Evolutionary conservation across 768 basidiomycete genomes (phyloP), one percentile per base, ranked within the genome.

Genomic region (Termitomyces sp.): DNA sequence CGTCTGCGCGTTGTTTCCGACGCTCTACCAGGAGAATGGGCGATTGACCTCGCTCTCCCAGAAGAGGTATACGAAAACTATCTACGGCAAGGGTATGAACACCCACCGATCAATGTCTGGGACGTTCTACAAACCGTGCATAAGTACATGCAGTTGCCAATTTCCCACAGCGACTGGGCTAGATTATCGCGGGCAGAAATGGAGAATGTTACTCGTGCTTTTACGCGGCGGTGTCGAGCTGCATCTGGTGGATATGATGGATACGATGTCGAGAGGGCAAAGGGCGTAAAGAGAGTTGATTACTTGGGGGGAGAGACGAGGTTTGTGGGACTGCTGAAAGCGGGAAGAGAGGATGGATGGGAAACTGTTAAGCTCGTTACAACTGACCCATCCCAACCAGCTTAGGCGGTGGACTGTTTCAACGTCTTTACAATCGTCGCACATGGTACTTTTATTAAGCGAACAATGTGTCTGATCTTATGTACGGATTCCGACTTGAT

Each of bases 211-310:
- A 60, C 71, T 16, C 67, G 64, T 43, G 74, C 77, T 7, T 80
- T 73, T 50, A 67, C 67, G 44, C 64, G 61, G 52, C 62, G 79
- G 48, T 78, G 76, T 59, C 69, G 64, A 32, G 54, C 64, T 18
- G 58, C 65, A 48, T 65, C 66, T n/a, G 39, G 41, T 18, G 45
- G 20, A 3, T 11, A 57, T 54, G 15, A 60, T 50, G 45, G 33
- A 23, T 72, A 73, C 31, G 60, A 69, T 35, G 65, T 68, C 33
- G 73, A 80, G 64, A 64, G 72, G 56, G 71, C 66, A 13, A 76
- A 79, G 67, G 83, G 82, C 0, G 76, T 86, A 16, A 84, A 80
- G 68, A 73, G 81, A 54, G 73, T 87, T 3, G 86, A 88, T 70
- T 86, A 79, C 65, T 67, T 86, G 57, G 53, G 69, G 43, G 78